Evolutionary conservation across 2,329 filamentous ascomycete species (phyloP), one percentile per base, ranked within the genome.

Genomic region (Ophiostoma sp.): DNA sequence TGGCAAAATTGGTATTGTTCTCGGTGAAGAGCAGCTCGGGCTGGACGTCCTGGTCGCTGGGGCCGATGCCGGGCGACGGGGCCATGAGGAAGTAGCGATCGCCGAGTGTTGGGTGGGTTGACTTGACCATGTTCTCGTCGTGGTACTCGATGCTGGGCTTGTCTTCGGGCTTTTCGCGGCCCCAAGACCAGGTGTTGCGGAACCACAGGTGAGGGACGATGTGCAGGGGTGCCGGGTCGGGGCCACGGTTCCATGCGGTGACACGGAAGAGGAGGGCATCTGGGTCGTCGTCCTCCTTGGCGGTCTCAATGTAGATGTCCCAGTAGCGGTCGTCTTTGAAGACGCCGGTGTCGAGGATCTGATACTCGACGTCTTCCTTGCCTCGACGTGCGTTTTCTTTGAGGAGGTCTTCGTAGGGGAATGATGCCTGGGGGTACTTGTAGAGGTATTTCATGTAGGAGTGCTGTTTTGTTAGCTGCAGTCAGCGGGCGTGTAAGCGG

Each of bases 381-480:
- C 85, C 84, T 72, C 93, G 87, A 73, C 83, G 86, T 60, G 88
- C 93, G 76, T 97, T 98, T 76, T 96, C 92, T 72, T 91, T 82
- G 72, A 96, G 81, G 64, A 98, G 82, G 72, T 97, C 88, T 77
- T 97, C 85, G 81, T 98, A 98, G 2, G 94, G 95, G 75, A 98
- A 98, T 72, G 89, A 87, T 74, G 85, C 86, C 79, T 98, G 94
- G 0, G 95, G 95, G 75, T 97, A 96, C 79, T 98, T 98, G 85
- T 98, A 98, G 73, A 98, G 88, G 76, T 89, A 96, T 79, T 98
- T 98, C 94, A 98, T 98, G 82, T 98, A 98, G 41, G 94, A 96
- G 79, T 97, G 93, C 91, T 93, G 77, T 14, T 18, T 14, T 9
- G 58, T 64, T 27, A 49, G 69, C 66, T 36, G 49, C 27, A 14